Conservation (phyloP, 805 yeast genomes). For the Lachancea cidri region DNA sequence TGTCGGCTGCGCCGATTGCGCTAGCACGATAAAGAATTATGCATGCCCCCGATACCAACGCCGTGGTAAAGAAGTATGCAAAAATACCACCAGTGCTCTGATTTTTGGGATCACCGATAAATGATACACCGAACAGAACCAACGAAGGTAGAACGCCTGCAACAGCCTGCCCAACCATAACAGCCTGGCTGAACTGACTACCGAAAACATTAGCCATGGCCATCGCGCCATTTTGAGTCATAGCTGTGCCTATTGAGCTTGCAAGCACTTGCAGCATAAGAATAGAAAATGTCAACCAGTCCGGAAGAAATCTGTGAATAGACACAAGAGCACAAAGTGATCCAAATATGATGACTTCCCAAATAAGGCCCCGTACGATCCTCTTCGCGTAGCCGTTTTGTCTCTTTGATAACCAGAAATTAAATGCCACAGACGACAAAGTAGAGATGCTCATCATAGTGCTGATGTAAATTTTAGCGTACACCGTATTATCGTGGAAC, state of each 20-base stretch:
- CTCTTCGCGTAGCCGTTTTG: constrained; percentile 55
- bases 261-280: constrained; percentile 59
- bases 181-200: constrained; percentile 75
- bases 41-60: constrained; percentile 23
- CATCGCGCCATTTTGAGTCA: constrained; percentile 86
- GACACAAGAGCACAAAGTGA: constrained; percentile 41
- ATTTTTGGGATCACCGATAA: constrained; percentile 40
- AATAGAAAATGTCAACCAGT: constrained; percentile 35
- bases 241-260: constrained; percentile 71
- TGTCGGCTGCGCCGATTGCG: constrained; percentile 17
- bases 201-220: constrained; percentile 79
- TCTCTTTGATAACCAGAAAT: constrained; percentile 56
- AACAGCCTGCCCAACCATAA: constrained; percentile 91
- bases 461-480: constrained; percentile 62
- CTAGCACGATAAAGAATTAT: constrained; percentile 22
- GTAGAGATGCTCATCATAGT: constrained; percentile 89
- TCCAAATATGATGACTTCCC: constrained; percentile 55
- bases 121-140: constrained; percentile 44
- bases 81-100: constrained; percentile 21
- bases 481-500: constrained; percentile 43
- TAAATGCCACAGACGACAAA: constrained; percentile 53
- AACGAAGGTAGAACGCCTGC: constrained; percentile 90
- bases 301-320: constrained; percentile 15
- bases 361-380: constrained; percentile 52
- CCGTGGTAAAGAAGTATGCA: constrained; percentile 36